Evolutionary conservation across 2,329 filamentous ascomycete genomes (phyloP), one percentile per base, ranked within the genome.

Genomic region (Colletotrichum truncatum): DNA sequence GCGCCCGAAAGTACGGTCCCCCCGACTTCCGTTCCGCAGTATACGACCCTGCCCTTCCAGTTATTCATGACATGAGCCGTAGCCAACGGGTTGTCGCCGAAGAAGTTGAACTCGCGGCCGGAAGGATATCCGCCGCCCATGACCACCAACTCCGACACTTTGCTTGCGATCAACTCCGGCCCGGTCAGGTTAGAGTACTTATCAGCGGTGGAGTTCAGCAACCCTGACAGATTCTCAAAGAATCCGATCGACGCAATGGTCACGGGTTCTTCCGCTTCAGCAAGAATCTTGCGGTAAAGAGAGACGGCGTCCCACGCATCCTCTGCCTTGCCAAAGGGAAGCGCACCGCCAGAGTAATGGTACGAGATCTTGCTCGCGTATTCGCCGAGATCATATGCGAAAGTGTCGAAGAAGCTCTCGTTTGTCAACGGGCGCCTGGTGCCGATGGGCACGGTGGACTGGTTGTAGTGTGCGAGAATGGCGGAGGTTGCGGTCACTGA

Each of bases 51-150:
- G 0, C 76, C 73, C 4, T 75, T 72, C 82, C 83, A 86, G 32
- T 71, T 77, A 67, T 81, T 79, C 10, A 86, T 68, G 3, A 86
- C 83, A 46, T 81, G 78, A 2, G 76, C 76, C 0, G 83, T 76
- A 4, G 71, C 69, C 0, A 63, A 61, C 0, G 80, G 72, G 60
- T 82, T 77, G 43, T 72, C 70, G 23, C 80, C 80, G 28, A 72
- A 81, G 67, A 86, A 86, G 70, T 87, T 86, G 71, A 75, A 86
- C 57, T 83, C 80, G 57, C 75, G 72, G 8, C 83, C 83, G 0
- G 75, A 76, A 0, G 83, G 82, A 59, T 85, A 87, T 6, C 62
- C 71, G 11, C 84, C 84, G 23, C 84, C 85, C 84, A 86, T 86
- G 6, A 86, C 69, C 2, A 86, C 81, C 1, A 86, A 74, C 70